phyloP scores from a whole-genome alignment of 495 filamentous ascomycete species.

The Podospora tetraspora region DNA sequence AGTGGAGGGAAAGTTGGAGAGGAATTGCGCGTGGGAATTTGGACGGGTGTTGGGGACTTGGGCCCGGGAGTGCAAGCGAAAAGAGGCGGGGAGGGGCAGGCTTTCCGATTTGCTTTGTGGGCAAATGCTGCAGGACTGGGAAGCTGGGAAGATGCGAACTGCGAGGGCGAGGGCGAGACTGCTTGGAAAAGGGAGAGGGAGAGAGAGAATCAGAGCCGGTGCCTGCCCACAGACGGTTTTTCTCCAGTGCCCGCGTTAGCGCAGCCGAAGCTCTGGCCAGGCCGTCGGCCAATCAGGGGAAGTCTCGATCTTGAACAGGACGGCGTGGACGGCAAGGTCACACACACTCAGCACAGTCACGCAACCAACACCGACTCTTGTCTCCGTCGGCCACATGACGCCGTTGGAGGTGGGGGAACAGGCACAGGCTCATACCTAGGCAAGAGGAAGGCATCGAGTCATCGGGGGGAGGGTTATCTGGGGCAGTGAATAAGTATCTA shows the following conservation, averaged over 20 bases:
- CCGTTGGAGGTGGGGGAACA: slow-evolving; percentile 4
- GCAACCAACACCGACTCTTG: slow-evolving; percentile 4
- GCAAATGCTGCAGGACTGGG: not conserved
- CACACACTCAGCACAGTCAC: slow-evolving; percentile 14
- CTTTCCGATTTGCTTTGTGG: not conserved
- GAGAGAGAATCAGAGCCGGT: slow-evolving; percentile 14
- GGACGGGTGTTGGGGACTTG: not conserved
- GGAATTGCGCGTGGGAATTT: not conserved
- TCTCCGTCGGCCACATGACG: slow-evolving; percentile 17
- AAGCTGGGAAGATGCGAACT: not conserved
- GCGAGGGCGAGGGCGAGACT: slow-evolving; percentile 2
- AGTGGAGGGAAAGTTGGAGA: not conserved
- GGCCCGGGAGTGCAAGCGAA: too few species aligned
- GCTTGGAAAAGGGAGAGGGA: slow-evolving; percentile 11
- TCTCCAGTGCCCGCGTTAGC: slow-evolving; percentile 14
- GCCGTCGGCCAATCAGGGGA: slow-evolving; percentile 10
- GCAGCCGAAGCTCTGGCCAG: slow-evolving; percentile 9
- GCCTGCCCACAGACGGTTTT: slow-evolving; percentile 9
- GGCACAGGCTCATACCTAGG: not conserved
- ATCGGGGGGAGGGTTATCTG: not conserved
- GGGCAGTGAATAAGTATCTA: not conserved
- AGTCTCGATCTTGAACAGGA: not conserved
- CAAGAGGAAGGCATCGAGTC: not conserved
- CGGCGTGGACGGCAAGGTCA: slow-evolving; percentile 3
- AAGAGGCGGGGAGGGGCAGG: not conserved